Conservation (phyloP, 1,284 basidiomycete genomes). For the Ustilago tritici region DNA sequence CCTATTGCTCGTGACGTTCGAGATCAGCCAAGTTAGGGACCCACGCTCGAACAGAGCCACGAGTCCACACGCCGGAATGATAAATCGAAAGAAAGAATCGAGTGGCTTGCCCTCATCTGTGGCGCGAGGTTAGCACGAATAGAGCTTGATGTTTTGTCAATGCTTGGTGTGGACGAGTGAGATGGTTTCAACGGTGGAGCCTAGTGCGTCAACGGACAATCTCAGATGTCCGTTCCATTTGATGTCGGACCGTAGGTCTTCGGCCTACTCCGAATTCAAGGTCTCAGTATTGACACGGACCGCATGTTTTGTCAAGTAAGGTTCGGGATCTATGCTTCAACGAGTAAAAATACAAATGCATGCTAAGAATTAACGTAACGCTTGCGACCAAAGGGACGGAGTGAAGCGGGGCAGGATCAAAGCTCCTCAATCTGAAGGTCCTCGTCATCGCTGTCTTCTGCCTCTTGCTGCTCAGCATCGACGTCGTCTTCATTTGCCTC, state of each 20-base stretch:
- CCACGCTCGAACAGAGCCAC: not conserved
- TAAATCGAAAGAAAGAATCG: not conserved
- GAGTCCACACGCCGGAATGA: too few relatives aligned
- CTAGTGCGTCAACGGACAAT: not conserved
- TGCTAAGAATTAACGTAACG: not conserved
- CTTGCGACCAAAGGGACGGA: not conserved
- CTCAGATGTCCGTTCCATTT: not conserved
- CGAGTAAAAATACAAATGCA: conserved; percentile 30
- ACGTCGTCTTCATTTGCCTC: conserved; percentile 49
- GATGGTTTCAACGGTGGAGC: too few relatives aligned
- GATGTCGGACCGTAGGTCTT: not conserved
- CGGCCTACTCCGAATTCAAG: not conserved
- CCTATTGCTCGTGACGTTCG: not conserved
- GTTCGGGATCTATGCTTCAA: conserved; percentile 1
- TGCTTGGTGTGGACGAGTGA: not conserved
- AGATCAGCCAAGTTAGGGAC: not conserved
- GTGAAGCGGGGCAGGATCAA: conserved; percentile 16
- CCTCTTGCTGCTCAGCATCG: conserved; percentile 44
- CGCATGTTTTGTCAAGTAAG: not conserved
- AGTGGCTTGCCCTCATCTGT: conserved; percentile 5
- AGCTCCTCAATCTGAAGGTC: conserved; percentile 66
- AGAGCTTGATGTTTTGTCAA: not conserved
- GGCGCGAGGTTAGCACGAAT: not conserved
- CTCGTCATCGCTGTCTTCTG: conserved; percentile 52
- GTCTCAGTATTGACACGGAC: not conserved